Evolutionary conservation across 1,139 yeast genomes (phyloP).

Genomic region (Hyphopichia wangnamkhiaoensis): DNA sequence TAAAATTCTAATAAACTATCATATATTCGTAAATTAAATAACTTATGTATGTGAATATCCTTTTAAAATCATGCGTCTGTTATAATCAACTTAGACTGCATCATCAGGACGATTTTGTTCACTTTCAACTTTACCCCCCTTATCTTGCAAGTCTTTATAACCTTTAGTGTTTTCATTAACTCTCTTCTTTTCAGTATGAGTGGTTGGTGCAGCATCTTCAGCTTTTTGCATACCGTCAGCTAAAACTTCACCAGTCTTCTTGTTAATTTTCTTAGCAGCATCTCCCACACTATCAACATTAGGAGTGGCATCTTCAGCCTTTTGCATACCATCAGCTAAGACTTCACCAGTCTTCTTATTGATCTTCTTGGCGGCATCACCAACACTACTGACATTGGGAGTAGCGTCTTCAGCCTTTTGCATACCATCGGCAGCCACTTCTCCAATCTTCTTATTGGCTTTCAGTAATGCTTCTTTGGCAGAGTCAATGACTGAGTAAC

Average conservation of each 20-base stretch:
- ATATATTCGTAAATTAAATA: conserved; percentile 5
- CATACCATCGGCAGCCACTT: conserved; percentile 31
- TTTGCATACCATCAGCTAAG: conserved; percentile 31
- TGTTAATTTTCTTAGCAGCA: conserved; percentile 20
- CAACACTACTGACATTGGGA: conserved; percentile 9
- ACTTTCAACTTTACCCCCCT: conserved; percentile 40
- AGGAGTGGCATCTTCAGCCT: conserved; percentile 15
- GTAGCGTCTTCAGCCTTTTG: conserved; percentile 23
- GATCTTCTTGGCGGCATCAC: conserved; percentile 18
- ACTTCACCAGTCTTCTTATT: conserved; percentile 36
- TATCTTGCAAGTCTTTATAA: conserved; percentile 42
- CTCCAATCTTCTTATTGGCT: conserved; percentile 33
- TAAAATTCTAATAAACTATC: conserved; percentile 3
- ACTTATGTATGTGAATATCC: not conserved
- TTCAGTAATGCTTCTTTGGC: conserved; percentile 37
- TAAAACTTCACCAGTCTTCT: conserved; percentile 36
- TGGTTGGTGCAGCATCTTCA: conserved; percentile 18
- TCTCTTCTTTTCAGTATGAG: conserved; percentile 14
- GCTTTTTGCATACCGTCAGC: conserved; percentile 30
- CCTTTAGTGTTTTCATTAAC: conserved; percentile 34
- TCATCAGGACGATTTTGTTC: conserved; percentile 53
- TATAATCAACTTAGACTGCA: conserved; percentile 21
- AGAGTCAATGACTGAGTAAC: conserved; percentile 31
- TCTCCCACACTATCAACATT: conserved; percentile 11
- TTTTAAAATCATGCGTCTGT: not conserved